Conservation (phyloP, 148 eudicot species). For the Amaranthus palmeri region DNA sequence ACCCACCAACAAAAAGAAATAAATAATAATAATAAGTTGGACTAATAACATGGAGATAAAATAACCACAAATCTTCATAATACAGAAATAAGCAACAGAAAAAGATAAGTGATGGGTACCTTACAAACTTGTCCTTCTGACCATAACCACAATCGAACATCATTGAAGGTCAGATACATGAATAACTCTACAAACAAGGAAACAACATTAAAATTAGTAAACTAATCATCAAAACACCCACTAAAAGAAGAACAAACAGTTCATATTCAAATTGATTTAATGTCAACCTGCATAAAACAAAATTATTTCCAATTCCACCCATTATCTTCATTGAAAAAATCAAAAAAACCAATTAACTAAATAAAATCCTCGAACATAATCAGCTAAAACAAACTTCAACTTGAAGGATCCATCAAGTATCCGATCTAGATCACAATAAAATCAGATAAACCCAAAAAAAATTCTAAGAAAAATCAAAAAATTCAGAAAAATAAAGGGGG, state of each 20-base stretch:
- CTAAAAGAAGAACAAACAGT: not conserved
- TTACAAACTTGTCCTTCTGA: constrained; percentile 37
- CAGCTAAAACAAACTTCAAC: not conserved
- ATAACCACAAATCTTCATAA: not conserved
- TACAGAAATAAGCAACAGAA: not conserved
- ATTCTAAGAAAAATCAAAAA: not conserved
- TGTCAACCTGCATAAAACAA: not conserved
- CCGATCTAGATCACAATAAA: constrained; percentile 20
- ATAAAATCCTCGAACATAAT: not conserved
- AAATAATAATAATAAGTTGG: not conserved
- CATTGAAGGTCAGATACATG: constrained; percentile 24
- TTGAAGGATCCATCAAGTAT: constrained; percentile 1
- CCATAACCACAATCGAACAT: constrained; percentile 35
- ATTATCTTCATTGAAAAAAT: not conserved
- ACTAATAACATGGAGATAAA: not conserved
- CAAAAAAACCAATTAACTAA: not conserved
- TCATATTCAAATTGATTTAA: not conserved
- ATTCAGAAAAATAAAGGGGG: not conserved
- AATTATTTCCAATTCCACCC: not conserved
- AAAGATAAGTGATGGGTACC: constrained; percentile 18
- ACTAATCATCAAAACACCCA: not conserved
- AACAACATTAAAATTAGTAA: constrained; percentile 15
- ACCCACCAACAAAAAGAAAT: not conserved
- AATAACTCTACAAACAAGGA: constrained; percentile 20
- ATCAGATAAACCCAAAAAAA: not conserved